A percentile compares a stretch with the other conserved stretches of the same genome.
These are phyloP conservation scores for Paxillus involutus DNA, from an alignment of 768 basidiomycete genomes.

Conservation along the genomic window DNA sequence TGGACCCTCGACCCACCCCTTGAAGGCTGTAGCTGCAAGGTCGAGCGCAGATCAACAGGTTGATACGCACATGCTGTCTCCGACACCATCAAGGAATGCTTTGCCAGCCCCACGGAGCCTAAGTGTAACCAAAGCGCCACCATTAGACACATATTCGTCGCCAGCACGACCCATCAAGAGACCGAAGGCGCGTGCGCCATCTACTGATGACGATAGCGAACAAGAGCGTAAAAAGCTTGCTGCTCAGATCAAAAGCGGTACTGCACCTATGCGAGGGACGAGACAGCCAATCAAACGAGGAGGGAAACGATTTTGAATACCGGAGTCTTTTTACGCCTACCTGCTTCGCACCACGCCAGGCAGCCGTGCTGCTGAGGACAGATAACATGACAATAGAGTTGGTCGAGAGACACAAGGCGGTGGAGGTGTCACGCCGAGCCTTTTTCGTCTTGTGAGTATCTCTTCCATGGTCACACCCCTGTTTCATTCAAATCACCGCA, in stretches of 20 bases:
- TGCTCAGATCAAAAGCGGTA: slow-evolving; percentile 41
- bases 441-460: slow-evolving; percentile 1
- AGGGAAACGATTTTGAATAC: slow-evolving; percentile 65
- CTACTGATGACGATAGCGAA: slow-evolving; percentile 62
- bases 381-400: slow-evolving; percentile 8
- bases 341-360: neutral
- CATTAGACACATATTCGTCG: slow-evolving; percentile 52
- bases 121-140: slow-evolving; percentile 22
- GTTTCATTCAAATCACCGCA: slow-evolving; percentile 1
- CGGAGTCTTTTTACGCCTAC: neutral
- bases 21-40: neutral
- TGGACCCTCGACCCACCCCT: neutral
- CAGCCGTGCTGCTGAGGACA: neutral
- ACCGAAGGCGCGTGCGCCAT: slow-evolving; percentile 35
- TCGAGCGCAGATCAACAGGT: slow-evolving; percentile 10
- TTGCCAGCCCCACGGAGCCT: slow-evolving; percentile 14
- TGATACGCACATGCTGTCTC: slow-evolving; percentile 20
- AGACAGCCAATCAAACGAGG: slow-evolving; percentile 78
- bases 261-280: slow-evolving; percentile 46
- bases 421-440: neutral
- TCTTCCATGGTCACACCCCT: slow-evolving; percentile 1
- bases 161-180: slow-evolving; percentile 52
- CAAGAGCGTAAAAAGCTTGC: slow-evolving; percentile 45
- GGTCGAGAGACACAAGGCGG: slow-evolving; percentile 1
- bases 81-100: slow-evolving; percentile 16